Conservation (phyloP, 371 early-diverging fungal species). For the Haplosporangium sp. region DNA sequence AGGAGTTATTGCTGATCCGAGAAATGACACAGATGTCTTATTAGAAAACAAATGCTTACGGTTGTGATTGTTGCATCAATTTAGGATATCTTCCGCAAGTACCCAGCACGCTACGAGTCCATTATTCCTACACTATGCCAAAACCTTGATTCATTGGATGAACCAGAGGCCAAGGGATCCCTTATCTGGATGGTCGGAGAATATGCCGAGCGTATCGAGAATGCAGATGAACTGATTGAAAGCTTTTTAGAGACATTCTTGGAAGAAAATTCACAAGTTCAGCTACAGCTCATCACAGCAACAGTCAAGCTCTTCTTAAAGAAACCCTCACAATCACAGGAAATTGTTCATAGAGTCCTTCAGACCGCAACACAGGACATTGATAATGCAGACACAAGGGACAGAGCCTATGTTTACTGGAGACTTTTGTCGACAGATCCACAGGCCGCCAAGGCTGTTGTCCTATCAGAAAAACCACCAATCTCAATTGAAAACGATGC, state of each 20-base stretch:
- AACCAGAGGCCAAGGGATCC: constrained; percentile 93
- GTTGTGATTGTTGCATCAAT: neutral
- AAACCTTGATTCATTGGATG: constrained; percentile 88
- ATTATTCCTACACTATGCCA: constrained; percentile 91
- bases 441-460: constrained; percentile 76
- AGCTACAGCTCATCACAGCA: constrained; percentile 94
- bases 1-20: neutral
- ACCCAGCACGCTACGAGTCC: constrained; percentile 88
- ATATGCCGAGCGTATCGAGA: constrained; percentile 93
- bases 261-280: constrained; percentile 84
- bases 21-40: neutral
- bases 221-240: constrained; percentile 85
- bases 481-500: constrained; percentile 80
- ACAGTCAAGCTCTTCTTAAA: constrained; percentile 95
- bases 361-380: constrained; percentile 93
- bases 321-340: constrained; percentile 89
- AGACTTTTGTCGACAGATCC: constrained; percentile 94
- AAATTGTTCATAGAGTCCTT: constrained; percentile 90
- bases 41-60: neutral
- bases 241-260: constrained; percentile 79
- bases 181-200: constrained; percentile 98
- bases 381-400: constrained; percentile 97
- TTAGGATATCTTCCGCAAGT: constrained; percentile 94
- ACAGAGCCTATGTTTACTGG: constrained; percentile 98
- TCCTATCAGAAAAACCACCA: constrained; percentile 92